Evolutionary conservation across 805 yeast genomes (phyloP), one percentile per base, ranked within the genome.

Genomic region (Cyberlindnera japonica): DNA sequence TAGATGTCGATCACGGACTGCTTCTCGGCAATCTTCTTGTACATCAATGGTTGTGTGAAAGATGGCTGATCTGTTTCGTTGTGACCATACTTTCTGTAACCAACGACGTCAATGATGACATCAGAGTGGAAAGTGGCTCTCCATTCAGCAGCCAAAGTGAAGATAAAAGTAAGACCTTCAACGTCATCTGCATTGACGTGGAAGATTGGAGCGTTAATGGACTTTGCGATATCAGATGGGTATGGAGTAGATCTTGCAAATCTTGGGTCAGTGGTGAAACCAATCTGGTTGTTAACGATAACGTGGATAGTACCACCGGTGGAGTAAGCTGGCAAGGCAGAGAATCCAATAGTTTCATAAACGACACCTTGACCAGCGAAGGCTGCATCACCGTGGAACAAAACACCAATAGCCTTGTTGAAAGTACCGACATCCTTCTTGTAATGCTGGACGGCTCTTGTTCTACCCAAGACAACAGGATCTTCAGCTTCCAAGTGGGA

Each of bases 1-100:
- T 93, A 93, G 62, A 80, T 76, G 57, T 90, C 95, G 55, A 93
- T 75, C 35, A 90, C 95, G 39, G 89, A 81, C 64, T 81, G 77
- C 83, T 90, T 91, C 65, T 85, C 75, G 41, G 91, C 89, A 62
- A 93, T 86, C 71, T 77, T 78, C 65, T 86, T 71, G 75, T 93
- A 93, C 99, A 93, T 93, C 59, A 89, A 71, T 37, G 99, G 99
- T 71, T 93, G 99, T 33, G 99, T 93, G 78, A 93, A 93, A 25
- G 95, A 74, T 44, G 99, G 99, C 74, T 93, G 99, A 71, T 93
- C 99, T 51, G 98, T 93, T 76, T 93, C 99, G 67, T 93, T 93
- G 76, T 93, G 99, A 64, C 99, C 99, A 65, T 93, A 79, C 68
- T 90, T 91, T 72, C 99, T 82, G 85, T 93, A 93, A 65, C 99